A percentile compares a stretch with the other conserved stretches of the same genome.
Evolutionary conservation across 495 filamentous ascomycete genomes (phyloP).

Genomic region (Penicillium verhagenii): DNA sequence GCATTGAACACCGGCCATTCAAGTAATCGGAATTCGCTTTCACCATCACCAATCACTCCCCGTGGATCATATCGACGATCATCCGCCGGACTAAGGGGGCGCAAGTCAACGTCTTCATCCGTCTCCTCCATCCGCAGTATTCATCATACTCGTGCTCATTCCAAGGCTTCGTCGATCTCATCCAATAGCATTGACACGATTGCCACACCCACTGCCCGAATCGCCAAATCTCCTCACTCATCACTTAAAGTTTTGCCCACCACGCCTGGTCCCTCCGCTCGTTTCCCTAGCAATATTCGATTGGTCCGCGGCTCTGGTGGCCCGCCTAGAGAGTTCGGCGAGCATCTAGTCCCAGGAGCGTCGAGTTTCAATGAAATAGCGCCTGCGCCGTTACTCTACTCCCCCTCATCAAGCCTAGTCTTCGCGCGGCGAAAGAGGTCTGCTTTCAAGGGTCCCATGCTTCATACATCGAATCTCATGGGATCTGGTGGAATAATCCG

Average conservation of each 20-base stretch:
- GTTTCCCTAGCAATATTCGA: slow-evolving; percentile 84
- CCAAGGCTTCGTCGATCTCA: slow-evolving; percentile 90
- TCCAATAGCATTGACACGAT: slow-evolving; percentile 72
- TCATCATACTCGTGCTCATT: slow-evolving; percentile 82
- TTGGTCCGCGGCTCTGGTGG: slow-evolving; percentile 62
- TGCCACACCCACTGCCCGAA: slow-evolving; percentile 63
- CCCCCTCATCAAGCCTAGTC: slow-evolving; percentile 63
- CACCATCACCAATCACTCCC: slow-evolving; percentile 85
- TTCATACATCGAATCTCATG: slow-evolving; percentile 53
- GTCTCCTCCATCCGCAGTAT: slow-evolving; percentile 90
- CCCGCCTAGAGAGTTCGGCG: slow-evolving; percentile 29
- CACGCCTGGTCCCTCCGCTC: slow-evolving; percentile 71
- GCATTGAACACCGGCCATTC: slow-evolving; percentile 52
- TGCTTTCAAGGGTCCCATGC: slow-evolving; percentile 83
- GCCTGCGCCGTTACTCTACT: slow-evolving; percentile 41
- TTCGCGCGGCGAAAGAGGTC: slow-evolving; percentile 90
- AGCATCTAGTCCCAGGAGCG: slow-evolving; percentile 23
- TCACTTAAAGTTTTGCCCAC: slow-evolving; percentile 94
- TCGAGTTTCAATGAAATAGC: slow-evolving; percentile 41
- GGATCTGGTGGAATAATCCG: slow-evolving; percentile 36
- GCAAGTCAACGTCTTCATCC: slow-evolving; percentile 95
- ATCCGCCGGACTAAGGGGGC: slow-evolving; percentile 75
- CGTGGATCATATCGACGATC: slow-evolving; percentile 76
- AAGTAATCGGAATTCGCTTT: slow-evolving; percentile 77
- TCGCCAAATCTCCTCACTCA: slow-evolving; percentile 73